Conservation (phyloP, 805 yeast species). For the Barnettozyma vustinii region DNA sequence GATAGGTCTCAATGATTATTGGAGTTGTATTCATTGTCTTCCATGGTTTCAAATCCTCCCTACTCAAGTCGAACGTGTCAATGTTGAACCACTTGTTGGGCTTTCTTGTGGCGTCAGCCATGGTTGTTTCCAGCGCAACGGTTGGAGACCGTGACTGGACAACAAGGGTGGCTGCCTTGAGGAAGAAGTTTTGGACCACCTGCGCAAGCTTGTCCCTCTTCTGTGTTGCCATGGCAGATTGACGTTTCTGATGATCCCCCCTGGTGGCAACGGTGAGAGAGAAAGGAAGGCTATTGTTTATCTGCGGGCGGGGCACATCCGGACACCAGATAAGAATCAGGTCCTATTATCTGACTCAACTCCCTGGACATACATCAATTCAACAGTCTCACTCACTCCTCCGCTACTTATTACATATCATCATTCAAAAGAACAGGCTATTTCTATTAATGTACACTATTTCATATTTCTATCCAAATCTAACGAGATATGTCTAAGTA, state of each 20-base stretch:
- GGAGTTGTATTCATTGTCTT: constrained; percentile 56
- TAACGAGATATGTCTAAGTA: constrained; percentile 45
- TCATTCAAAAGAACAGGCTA: background rate
- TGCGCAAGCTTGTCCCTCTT: constrained; percentile 23
- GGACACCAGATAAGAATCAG: background rate
- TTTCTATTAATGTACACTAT: background rate
- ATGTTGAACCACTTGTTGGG: constrained; percentile 61
- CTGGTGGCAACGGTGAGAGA: background rate
- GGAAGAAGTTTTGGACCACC: constrained; percentile 47
- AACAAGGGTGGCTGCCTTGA: constrained; percentile 55
- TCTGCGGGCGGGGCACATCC: background rate
- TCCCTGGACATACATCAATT: no score
- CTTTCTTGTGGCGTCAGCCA: constrained; percentile 21
- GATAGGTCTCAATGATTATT: constrained; percentile 75
- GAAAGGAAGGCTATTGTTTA: background rate
- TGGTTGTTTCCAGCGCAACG: background rate
- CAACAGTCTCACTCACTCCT: no score
- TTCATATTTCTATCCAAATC: background rate
- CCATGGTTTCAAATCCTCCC: constrained; percentile 67
- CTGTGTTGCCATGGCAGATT: constrained; percentile 8
- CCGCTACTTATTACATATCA: background rate
- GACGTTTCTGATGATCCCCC: background rate
- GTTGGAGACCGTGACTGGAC: constrained; percentile 36
- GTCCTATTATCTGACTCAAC: no score
- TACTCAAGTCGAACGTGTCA: constrained; percentile 34